Percentiles rank a stretch among this genome's conserved stretches.
phyloP scores from a whole-genome alignment of 495 filamentous ascomycete species.

The Penicillium atrosanguineum region DNA sequence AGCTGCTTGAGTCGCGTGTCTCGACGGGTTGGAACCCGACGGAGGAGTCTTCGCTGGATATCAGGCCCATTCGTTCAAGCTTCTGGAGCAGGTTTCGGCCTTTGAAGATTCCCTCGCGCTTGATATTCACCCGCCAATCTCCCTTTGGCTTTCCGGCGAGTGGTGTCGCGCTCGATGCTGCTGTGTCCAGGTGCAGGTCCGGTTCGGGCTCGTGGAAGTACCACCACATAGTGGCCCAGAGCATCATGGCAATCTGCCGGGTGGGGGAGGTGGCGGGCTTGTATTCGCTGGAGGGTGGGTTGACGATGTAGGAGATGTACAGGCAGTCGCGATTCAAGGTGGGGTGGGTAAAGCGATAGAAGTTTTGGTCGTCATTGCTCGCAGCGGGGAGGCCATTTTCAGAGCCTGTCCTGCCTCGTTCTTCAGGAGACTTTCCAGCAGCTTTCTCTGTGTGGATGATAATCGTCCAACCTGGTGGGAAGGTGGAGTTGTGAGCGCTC shows the following conservation, averaged over 20 bases:
- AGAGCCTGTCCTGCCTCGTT: slow-evolving; percentile 6
- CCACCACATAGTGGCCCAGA: slow-evolving; percentile 94
- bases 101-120: slow-evolving; percentile 81
- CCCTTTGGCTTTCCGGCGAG: slow-evolving; percentile 68
- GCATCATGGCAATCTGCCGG: slow-evolving; percentile 89
- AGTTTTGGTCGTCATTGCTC: slow-evolving; percentile 22
- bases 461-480: slow-evolving; percentile 86
- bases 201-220: slow-evolving; percentile 76
- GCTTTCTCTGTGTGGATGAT: slow-evolving; percentile 70
- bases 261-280: slow-evolving; percentile 76
- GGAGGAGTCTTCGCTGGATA: slow-evolving; percentile 70
- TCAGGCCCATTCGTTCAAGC: slow-evolving; percentile 87
- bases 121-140: slow-evolving; percentile 86
- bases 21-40: slow-evolving; percentile 62
- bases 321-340: slow-evolving; percentile 76
- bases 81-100: slow-evolving; percentile 81
- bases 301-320: slow-evolving; percentile 88
- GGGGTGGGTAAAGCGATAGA: slow-evolving; percentile 62
- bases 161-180: slow-evolving; percentile 63
- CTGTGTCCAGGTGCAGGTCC: slow-evolving; percentile 53
- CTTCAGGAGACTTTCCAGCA: slow-evolving; percentile 28
- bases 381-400: slow-evolving; percentile 6
- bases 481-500: slow-evolving; percentile 61
- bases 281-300: slow-evolving; percentile 74
- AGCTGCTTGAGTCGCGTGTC: slow-evolving; percentile 60